phyloP scores from a whole-genome alignment of 345 rosid species.

The Alliaria petiolata region DNA sequence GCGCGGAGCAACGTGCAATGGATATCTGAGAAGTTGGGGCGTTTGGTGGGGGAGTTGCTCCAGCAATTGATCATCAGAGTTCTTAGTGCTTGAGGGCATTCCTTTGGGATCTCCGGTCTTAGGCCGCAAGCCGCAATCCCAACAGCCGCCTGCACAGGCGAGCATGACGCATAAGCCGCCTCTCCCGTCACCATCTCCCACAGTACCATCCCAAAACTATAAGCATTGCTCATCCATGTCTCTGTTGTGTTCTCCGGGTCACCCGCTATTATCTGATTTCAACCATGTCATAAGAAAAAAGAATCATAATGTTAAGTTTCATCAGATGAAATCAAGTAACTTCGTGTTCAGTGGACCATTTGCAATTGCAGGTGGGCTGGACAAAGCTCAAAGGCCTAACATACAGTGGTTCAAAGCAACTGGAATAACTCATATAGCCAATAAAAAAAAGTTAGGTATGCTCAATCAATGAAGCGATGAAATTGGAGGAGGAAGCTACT shows the following conservation, averaged over 20 bases:
- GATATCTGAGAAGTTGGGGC: constrained; percentile 74
- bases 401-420: not conserved
- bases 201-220: constrained; percentile 91
- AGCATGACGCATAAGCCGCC: constrained; percentile 77
- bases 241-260: constrained; percentile 87
- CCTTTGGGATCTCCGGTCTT: constrained; percentile 92
- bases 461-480: constrained; percentile 35
- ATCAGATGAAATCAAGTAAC: not conserved
- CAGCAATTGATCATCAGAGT: constrained; percentile 82
- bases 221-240: constrained; percentile 97
- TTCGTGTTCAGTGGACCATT: not conserved
- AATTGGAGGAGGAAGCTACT: constrained; percentile 30
- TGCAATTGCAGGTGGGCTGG: not conserved
- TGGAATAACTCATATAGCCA: not conserved
- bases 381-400: not conserved
- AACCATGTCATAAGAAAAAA: constrained; percentile 11
- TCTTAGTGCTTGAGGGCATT: constrained; percentile 72
- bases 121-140: constrained; percentile 96
- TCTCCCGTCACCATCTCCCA: constrained; percentile 99
- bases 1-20: constrained; percentile 45
- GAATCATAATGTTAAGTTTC: not conserved
- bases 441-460: constrained; percentile 38
- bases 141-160: constrained; percentile 96
- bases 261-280: constrained; percentile 83
- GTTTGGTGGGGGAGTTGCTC: constrained; percentile 74